These are phyloP conservation scores for Sechiopsis laciniata DNA, from an alignment of 306 rosid species.

Conservation along the genomic window DNA sequence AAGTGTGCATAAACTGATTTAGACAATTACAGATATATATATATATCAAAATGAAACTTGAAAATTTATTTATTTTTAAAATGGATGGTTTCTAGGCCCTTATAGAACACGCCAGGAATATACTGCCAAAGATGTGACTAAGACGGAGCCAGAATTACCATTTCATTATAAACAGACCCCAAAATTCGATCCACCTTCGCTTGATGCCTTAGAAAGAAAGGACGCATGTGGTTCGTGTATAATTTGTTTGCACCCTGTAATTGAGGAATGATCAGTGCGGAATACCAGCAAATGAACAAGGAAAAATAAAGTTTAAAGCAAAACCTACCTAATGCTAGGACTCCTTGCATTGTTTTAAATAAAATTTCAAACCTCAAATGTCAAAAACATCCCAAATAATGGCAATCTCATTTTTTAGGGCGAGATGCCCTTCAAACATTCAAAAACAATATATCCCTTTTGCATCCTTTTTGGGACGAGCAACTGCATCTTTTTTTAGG, in stretches of 20 bases:
- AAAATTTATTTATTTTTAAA: not conserved
- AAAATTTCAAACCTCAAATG: not conserved
- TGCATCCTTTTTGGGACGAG: too few species aligned
- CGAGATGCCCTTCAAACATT: not conserved
- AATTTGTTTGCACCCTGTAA: slow-evolving; percentile 71
- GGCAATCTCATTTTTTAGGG: not conserved
- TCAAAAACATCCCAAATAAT: not conserved
- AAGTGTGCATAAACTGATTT: too few species aligned
- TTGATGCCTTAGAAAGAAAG: slow-evolving; percentile 69
- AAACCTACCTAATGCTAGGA: not conserved
- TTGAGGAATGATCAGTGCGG: slow-evolving; percentile 1
- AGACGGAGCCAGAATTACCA: slow-evolving; percentile 33
- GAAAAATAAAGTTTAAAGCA: not conserved
- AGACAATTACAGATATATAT: too few species aligned
- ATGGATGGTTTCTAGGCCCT: not conserved
- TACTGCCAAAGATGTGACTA: not conserved
- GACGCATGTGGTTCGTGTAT: slow-evolving; percentile 63
- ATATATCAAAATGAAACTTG: too few species aligned
- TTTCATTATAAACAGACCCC: slow-evolving; percentile 53
- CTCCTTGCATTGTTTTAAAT: too few species aligned
- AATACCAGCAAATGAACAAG: not conserved
- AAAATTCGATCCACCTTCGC: slow-evolving; percentile 50
- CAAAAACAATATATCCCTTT: not conserved
- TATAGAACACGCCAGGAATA: not conserved
- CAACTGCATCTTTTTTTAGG: too few species aligned